Base-by-base conservation (phyloP, 306 rosid species). In the Herpetospermum pedunculosum region DNA sequence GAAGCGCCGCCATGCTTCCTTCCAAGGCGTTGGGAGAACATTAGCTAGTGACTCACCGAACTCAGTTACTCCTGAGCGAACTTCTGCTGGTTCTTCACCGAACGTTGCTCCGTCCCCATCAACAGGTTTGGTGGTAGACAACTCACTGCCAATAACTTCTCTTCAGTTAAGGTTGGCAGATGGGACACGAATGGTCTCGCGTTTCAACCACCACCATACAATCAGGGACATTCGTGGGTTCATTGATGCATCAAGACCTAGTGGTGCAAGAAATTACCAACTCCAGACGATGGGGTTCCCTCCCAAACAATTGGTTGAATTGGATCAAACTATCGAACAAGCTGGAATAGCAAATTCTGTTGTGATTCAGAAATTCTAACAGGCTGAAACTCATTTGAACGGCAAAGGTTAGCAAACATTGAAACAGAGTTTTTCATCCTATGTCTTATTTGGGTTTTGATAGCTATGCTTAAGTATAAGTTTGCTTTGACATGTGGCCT, bases 221-320 rank as follows among this genome's bases (percentile, higher is more conserved):
- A 80, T 94, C 70, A 82, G 99, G 77, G 99, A 94, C 37, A 75
- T 94, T 35, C 91, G 87, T 41, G 89, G 82, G 37, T 91, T 94
- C 76, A 91, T 94, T 34, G 95, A 91, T 82, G 95, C 97, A 46
- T 94, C 95, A 9, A 91, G 99, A 82, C 92, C 96, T 1, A 84
- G 85, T 30, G 97, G 96, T 21, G 80, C 41, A 10, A 83, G 85
- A 81, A 89, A 75, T 77, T 94, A 94, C 83, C 95, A 83, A 47
- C 86, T 94, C 68, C 99, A 88, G 87, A 83, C 86, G 43, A 89
- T 94, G 96, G 96, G 96, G n/a, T 94, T 94, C 73, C 99, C 99
- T 83, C 99, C 99, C 67, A 91, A 88, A 78, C 89, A 85, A 80
- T 92, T 94, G n/a, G 30, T 83, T 34, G 96, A 89, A 73, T 77